Conservation (phyloP, 306 rosid genomes). For the Castanospermum australe region DNA sequence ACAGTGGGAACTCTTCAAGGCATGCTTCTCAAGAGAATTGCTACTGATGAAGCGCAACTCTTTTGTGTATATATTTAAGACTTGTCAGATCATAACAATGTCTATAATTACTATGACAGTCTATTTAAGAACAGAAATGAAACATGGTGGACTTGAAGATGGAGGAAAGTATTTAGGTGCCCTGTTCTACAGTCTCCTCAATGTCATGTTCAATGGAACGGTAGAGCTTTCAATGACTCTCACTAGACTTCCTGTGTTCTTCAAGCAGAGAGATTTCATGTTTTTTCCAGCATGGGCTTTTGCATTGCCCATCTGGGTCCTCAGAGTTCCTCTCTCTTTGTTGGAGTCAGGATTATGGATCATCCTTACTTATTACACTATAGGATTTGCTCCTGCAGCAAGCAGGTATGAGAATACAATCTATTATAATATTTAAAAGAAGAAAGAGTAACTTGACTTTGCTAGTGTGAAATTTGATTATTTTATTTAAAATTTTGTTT, state of each 20-base stretch:
- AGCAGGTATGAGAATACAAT: conserved; percentile 51
- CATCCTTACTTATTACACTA: conserved; percentile 61
- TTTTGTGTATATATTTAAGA: conserved; percentile 63
- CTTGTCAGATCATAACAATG: conserved; percentile 48
- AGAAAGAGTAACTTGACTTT: too few relatives aligned
- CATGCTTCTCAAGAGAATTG: conserved; percentile 70
- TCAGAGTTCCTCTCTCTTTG: conserved; percentile 56
- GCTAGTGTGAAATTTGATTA: too few relatives aligned
- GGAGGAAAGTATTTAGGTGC: conserved; percentile 64
- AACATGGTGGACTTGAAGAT: conserved; percentile 48
- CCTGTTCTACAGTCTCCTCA: conserved; percentile 56
- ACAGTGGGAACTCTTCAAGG: conserved; percentile 64
- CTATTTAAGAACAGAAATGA: conserved; percentile 61
- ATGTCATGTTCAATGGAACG: conserved; percentile 73
- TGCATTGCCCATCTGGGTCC: conserved; percentile 65
- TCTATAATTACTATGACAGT: conserved; percentile 59
- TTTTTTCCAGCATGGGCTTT: conserved; percentile 73
- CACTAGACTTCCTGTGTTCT: conserved; percentile 61
- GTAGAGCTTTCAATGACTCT: conserved; percentile 62
- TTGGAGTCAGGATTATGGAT: conserved; percentile 69
- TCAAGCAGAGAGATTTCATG: conserved; percentile 64
- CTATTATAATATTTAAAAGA: too few relatives aligned
- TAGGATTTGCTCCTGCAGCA: conserved; percentile 72
- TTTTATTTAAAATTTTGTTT: too few relatives aligned
- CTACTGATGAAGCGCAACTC: conserved; percentile 65